Conservation (phyloP, 352 stramenopile genomes). For the Thraustochytrium sp. region DNA sequence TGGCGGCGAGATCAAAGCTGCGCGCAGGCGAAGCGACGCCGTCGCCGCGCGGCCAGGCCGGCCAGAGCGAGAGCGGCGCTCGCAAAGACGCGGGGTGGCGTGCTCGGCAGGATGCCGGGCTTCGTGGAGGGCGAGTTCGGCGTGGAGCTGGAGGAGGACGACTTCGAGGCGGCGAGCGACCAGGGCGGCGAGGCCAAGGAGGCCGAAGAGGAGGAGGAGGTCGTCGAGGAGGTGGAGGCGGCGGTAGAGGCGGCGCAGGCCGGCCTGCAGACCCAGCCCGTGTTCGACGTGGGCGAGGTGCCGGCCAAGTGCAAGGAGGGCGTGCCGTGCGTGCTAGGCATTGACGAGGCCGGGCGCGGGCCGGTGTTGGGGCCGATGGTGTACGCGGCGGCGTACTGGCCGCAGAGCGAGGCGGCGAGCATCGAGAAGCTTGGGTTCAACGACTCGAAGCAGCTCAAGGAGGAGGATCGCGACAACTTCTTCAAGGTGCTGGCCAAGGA, state of each 20-base stretch:
- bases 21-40: no score
- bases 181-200: neutral
- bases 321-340: constrained; percentile 77
- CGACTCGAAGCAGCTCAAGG: constrained; percentile 85
- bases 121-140: neutral
- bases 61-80: no score
- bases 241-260: neutral
- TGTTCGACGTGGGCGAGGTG: constrained; percentile 62
- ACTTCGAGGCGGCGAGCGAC: neutral
- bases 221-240: neutral
- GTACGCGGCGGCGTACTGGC: constrained; percentile 85
- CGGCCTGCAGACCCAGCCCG: neutral
- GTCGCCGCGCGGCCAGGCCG: no score
- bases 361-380: constrained; percentile 90
- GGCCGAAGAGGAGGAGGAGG: neutral
- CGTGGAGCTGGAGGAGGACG: neutral
- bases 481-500: constrained; percentile 77
- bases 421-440: constrained; percentile 82
- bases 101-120: no score
- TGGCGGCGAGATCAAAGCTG: no score
- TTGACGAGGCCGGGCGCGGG: constrained; percentile 87
- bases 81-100: no score
- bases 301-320: constrained; percentile 61
- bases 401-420: constrained; percentile 57
- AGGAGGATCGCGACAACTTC: constrained; percentile 71